phyloP scores from a whole-genome alignment of 495 filamentous ascomycete species.

The Lepraria neglecta region DNA sequence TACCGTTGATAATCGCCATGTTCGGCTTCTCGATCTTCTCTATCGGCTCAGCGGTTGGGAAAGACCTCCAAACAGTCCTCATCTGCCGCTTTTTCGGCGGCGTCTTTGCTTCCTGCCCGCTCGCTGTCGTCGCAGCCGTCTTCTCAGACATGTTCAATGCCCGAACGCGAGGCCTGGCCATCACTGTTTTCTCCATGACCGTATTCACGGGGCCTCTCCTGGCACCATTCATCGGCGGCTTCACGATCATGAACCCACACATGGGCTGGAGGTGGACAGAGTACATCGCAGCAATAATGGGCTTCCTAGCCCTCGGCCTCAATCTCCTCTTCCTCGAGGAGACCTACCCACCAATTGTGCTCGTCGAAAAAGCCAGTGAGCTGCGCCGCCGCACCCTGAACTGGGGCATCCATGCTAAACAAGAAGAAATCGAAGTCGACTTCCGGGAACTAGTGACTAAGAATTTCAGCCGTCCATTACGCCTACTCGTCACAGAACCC shows the following conservation, averaged over 20 bases:
- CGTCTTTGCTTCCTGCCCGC: slow-evolving; percentile 63
- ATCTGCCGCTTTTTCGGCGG: slow-evolving; percentile 82
- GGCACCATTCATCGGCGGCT: slow-evolving; percentile 80
- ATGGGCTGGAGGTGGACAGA: slow-evolving; percentile 85
- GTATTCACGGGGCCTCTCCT: slow-evolving; percentile 78
- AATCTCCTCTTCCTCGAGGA: slow-evolving; percentile 70
- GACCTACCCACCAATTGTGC: slow-evolving; percentile 76
- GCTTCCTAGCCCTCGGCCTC: slow-evolving; percentile 61
- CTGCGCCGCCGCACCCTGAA: slow-evolving; percentile 77
- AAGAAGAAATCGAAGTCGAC: slow-evolving; percentile 88
- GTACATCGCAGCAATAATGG: slow-evolving; percentile 69
- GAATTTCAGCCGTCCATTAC: slow-evolving; percentile 76
- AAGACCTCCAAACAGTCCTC: slow-evolving; percentile 76
- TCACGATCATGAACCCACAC: slow-evolving; percentile 59
- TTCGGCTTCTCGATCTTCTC: slow-evolving; percentile 77
- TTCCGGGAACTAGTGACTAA: slow-evolving; percentile 69
- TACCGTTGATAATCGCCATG: slow-evolving; percentile 64
- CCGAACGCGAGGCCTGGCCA: slow-evolving; percentile 65
- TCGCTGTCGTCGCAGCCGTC: slow-evolving; percentile 79
- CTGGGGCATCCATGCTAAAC: slow-evolving; percentile 91
- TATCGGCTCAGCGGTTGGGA: slow-evolving; percentile 62
- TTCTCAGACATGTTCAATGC: slow-evolving; percentile 80
- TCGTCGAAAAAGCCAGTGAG: slow-evolving; percentile 69
- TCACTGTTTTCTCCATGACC: slow-evolving; percentile 76
- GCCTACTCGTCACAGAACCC: slow-evolving; percentile 73